phyloP scores from a whole-genome alignment of 805 yeast genomes.

The Candida wancherniae region DNA sequence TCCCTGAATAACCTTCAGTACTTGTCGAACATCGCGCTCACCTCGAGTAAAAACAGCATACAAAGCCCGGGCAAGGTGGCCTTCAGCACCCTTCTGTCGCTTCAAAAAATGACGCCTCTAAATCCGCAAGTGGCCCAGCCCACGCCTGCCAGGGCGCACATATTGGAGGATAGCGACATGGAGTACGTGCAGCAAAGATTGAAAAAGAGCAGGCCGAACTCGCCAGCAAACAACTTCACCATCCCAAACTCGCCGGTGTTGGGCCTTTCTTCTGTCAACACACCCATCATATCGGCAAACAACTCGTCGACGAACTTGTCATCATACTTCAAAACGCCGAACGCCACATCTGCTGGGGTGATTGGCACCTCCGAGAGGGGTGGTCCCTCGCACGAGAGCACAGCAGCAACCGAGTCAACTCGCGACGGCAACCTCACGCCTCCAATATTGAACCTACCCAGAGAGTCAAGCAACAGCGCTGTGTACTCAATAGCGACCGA shows the following conservation, averaged over 20 bases:
- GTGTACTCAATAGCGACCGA: too few relatives aligned
- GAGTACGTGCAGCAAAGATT: constrained; percentile 42
- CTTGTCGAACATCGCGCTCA: constrained; percentile 36
- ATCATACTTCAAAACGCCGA: constrained; percentile 32
- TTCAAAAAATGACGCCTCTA: constrained; percentile 58
- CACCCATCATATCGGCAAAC: constrained; percentile 41
- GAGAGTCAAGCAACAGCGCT: too few relatives aligned
- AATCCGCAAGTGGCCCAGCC: constrained; percentile 16
- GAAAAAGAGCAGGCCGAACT: constrained; percentile 48
- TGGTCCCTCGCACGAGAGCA: too few relatives aligned
- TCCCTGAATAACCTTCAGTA: constrained; percentile 27
- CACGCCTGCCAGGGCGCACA: constrained; percentile 15
- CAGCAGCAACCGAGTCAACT: too few relatives aligned
- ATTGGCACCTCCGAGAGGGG: too few relatives aligned
- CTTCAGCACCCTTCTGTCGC: constrained; percentile 39
- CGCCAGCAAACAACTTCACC: constrained; percentile 37
- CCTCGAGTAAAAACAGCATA: constrained; percentile 21
- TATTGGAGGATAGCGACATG: constrained; percentile 42
- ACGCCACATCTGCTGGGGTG: too few relatives aligned
- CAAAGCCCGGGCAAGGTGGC: constrained; percentile 23
- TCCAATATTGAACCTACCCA: too few relatives aligned
- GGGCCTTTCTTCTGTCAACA: constrained; percentile 34
- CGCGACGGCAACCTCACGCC: too few relatives aligned
- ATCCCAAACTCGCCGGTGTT: constrained; percentile 42
- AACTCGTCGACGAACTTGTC: constrained; percentile 37